Percentiles rank a stretch among this genome's conserved stretches.
These are phyloP conservation scores for Candida dajiaensis DNA, from an alignment of 805 yeast species.

Conservation along the genomic window DNA sequence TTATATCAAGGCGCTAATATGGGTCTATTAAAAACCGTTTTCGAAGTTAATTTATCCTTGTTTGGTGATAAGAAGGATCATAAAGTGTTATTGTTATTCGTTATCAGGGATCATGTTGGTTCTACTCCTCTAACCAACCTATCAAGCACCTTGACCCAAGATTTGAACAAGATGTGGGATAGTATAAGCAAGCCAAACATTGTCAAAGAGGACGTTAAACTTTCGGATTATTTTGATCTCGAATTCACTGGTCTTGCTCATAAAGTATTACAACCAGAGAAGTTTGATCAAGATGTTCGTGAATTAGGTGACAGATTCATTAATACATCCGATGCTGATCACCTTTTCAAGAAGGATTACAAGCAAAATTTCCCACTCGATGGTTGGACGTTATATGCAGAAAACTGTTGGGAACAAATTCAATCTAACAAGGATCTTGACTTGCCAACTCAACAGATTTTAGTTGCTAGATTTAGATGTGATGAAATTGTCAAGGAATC, in stretches of 20 bases:
- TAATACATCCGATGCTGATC: constrained; percentile 17
- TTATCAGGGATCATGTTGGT: constrained; percentile 88
- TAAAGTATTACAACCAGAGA: constrained; percentile 72
- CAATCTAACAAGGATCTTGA: constrained; percentile 91
- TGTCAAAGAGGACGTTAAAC: constrained; percentile 39
- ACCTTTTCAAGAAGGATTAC: constrained; percentile 59
- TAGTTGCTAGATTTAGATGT: constrained; percentile 92
- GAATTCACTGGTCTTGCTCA: constrained; percentile 80
- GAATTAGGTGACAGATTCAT: constrained; percentile 59
- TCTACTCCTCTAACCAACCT: constrained; percentile 74
- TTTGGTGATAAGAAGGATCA: constrained; percentile 59
- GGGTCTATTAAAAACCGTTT: constrained; percentile 92
- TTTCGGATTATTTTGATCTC: constrained; percentile 79
- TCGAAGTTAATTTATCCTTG: constrained; percentile 86
- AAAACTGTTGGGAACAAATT: constrained; percentile 90
- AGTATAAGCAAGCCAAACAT: constrained; percentile 68
- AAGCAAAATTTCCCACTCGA: constrained; percentile 88
- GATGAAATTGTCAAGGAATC: constrained; percentile 67
- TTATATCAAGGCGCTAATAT: constrained; percentile 96
- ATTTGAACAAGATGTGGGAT: constrained; percentile 74
- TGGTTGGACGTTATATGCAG: constrained; percentile 92
- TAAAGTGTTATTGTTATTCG: constrained; percentile 72
- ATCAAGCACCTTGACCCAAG: constrained; percentile 60
- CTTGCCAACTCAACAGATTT: constrained; percentile 91
- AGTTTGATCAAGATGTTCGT: constrained; percentile 56